Conservation (phyloP, 164 flowering plant genomes). For the Aristolochia californica region DNA sequence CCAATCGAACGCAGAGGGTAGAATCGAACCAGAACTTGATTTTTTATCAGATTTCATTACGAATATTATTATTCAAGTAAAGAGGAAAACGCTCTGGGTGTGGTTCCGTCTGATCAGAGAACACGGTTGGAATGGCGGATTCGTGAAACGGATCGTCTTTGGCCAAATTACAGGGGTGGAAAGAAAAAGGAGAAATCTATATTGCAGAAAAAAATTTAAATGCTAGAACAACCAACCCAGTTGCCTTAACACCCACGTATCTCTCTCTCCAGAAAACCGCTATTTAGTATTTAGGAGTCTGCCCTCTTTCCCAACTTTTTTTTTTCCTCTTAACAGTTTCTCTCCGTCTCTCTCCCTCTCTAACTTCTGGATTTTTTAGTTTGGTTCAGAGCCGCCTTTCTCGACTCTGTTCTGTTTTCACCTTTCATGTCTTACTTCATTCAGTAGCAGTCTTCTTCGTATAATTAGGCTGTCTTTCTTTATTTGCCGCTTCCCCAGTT, state of each 20-base stretch:
- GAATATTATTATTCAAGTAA: no score
- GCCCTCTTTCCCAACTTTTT: conserved; percentile 8
- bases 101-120: background rate
- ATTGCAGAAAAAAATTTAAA: conserved; percentile 5
- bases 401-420: background rate
- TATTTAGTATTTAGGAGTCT: conserved; percentile 45
- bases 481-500: no score
- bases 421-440: background rate
- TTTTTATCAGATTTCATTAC: no score
- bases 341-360: conserved; percentile 3
- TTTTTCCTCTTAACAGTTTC: conserved; percentile 11
- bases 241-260: conserved; percentile 63
- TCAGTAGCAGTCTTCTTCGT: no score
- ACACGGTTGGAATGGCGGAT: background rate
- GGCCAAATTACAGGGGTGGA: conserved; percentile 19
- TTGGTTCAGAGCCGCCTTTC: background rate
- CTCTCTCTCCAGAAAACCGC: conserved; percentile 33
- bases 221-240: conserved; percentile 25
- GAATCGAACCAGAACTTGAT: no score
- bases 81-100: no score
- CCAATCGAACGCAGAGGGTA: no score
- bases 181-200: background rate
- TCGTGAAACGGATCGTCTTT: conserved; percentile 10
- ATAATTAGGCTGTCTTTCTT: no score
- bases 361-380: background rate